phyloP scores from a whole-genome alignment of 2,329 filamentous ascomycete genomes.

The Chrysosporium keratinophilum region DNA sequence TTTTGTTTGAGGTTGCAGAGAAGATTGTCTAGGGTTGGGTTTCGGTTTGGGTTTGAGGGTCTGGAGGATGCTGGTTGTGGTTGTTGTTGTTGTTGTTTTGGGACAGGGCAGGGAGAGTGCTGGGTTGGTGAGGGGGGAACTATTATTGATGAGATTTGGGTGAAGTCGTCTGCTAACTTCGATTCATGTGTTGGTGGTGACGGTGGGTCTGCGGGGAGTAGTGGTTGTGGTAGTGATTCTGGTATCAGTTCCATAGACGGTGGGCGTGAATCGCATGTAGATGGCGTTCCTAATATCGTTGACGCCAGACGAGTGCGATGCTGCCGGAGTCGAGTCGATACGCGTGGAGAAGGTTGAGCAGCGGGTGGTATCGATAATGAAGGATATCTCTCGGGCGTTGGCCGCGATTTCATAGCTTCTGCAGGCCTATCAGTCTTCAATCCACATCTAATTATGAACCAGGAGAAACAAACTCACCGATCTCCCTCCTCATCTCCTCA shows the following conservation, averaged over 20 bases:
- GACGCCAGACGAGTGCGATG: conserved; percentile 1
- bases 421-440: not conserved
- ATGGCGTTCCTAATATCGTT: conserved; percentile 12
- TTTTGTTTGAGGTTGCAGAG: conserved; percentile 19
- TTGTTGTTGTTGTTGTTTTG: not conserved
- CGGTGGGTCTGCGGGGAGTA: not conserved
- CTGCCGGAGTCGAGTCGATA: not conserved
- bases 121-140: not conserved
- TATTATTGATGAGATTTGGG: not conserved
- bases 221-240: conserved; percentile 10
- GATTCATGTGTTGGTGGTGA: not conserved
- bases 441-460: not conserved
- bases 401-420: not conserved
- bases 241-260: conserved; percentile 9
- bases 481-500: conserved; percentile 9
- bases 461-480: not conserved
- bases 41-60: not conserved
- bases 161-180: not conserved
- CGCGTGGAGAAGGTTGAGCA: conserved; percentile 1
- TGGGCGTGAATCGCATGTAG: conserved; percentile 1
- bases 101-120: not conserved
- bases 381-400: not conserved
- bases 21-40: not conserved
- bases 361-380: not conserved
- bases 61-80: not conserved